Conservation (phyloP, 495 filamentous ascomycete genomes). For the Hamigera avellanea region DNA sequence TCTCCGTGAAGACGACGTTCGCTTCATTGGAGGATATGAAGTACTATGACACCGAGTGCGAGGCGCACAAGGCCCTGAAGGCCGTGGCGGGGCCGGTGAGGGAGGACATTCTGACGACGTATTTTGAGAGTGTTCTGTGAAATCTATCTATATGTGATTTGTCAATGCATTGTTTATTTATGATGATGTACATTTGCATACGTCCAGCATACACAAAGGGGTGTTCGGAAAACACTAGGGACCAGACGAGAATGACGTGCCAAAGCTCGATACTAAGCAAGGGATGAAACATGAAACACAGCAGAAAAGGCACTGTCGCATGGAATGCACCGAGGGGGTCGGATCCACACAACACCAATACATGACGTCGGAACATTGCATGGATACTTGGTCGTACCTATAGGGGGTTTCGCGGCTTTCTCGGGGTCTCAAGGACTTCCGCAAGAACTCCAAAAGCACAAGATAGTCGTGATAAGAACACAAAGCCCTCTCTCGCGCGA, state of each 20-base stretch:
- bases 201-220: constrained; percentile 1
- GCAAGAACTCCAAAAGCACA: too few relatives aligned
- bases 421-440: too few relatives aligned
- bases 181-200: neutral
- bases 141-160: neutral
- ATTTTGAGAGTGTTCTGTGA: constrained; percentile 33
- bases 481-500: too few relatives aligned
- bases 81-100: constrained; percentile 23
- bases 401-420: neutral
- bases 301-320: too few relatives aligned
- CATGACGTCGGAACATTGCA: constrained; percentile 2
- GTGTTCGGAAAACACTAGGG: too few relatives aligned
- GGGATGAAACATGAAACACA: too few relatives aligned
- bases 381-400: constrained; percentile 8
- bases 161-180: neutral
- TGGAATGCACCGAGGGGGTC: too few relatives aligned
- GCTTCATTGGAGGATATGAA: constrained; percentile 53
- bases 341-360: too few relatives aligned
- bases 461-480: too few relatives aligned
- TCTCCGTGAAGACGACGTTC: constrained; percentile 49
- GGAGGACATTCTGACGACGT: constrained; percentile 37
- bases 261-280: too few relatives aligned
- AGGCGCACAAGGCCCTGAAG: constrained; percentile 51
- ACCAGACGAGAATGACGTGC: too few relatives aligned
- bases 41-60: constrained; percentile 55